These are phyloP conservation scores for Mycosarcoma mackinlayi DNA, from an alignment of 1,284 basidiomycete genomes.

Conservation along the genomic window DNA sequence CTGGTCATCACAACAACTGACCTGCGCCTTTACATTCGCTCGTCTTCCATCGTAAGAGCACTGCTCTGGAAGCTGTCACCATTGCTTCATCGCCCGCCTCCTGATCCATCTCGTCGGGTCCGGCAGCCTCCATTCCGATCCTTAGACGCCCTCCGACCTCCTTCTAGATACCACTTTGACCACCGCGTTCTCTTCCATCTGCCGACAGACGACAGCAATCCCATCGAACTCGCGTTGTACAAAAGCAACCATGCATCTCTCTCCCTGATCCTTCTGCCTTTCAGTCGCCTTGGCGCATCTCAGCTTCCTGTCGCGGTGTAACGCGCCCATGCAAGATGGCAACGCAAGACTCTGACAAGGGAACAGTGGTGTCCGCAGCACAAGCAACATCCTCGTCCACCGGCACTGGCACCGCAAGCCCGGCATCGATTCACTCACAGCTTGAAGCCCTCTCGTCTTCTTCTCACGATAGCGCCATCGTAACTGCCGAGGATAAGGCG, in stretches of 20 bases:
- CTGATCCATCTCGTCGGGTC: no score
- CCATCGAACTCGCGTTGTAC: background rate
- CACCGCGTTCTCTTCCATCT: background rate
- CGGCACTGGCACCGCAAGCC: background rate
- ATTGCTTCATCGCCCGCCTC: no score
- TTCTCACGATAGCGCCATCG: background rate
- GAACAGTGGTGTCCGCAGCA: background rate
- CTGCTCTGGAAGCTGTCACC: no score
- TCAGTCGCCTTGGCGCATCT: constrained; percentile 8
- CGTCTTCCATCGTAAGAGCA: no score
- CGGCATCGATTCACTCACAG: background rate
- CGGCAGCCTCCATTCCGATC: no score
- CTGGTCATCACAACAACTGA: no score
- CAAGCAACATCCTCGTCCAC: background rate
- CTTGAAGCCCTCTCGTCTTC: background rate
- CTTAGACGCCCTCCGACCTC: background rate
- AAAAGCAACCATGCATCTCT: constrained; percentile 15
- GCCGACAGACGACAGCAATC: background rate
- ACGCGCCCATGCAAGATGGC: constrained; percentile 11
- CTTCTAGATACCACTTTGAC: background rate
- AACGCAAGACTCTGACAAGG: constrained; percentile 2
- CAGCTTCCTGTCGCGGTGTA: background rate
- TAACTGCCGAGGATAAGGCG: background rate
- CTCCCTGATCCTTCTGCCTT: constrained; percentile 1
- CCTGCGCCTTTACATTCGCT: no score